Evolutionary conservation across 2,329 filamentous ascomycete genomes (phyloP).

Genomic region (Penicillium sp.): DNA sequence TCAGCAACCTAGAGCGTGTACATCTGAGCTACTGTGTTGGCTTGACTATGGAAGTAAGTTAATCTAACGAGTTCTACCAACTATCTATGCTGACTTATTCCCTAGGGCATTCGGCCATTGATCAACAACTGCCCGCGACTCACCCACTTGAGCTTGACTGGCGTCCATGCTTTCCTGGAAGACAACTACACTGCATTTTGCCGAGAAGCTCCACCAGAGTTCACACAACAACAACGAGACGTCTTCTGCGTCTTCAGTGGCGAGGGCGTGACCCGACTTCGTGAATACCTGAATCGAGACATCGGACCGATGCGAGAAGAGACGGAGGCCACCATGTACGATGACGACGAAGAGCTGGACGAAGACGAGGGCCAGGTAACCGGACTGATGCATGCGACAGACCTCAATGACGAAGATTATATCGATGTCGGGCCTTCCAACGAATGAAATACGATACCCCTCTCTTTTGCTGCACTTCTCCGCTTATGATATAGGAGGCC

Average conservation of each 20-base stretch:
- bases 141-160: constrained; percentile 91
- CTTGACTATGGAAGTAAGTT: constrained; percentile 72
- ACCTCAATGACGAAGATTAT: constrained; percentile 43
- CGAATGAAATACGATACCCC: constrained; percentile 36
- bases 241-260: constrained; percentile 98
- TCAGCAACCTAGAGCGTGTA: constrained; percentile 79
- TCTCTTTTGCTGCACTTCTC: constrained; percentile 11
- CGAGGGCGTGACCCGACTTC: constrained; percentile 72
- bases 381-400: constrained; percentile 43
- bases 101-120: constrained; percentile 80
- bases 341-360: constrained; percentile 45
- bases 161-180: constrained; percentile 84
- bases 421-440: constrained; percentile 37
- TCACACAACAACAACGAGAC: constrained; percentile 89
- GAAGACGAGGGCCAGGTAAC: constrained; percentile 44
- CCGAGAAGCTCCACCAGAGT: constrained; percentile 81
- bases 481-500: constrained; percentile 16
- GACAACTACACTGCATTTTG: constrained; percentile 84
- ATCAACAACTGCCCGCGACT: constrained; percentile 89
- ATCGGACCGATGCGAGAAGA: constrained; percentile 31
- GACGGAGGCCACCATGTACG: constrained; percentile 44
- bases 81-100: constrained; percentile 1
- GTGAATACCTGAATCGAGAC: constrained; percentile 68
- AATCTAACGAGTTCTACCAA: background rate
- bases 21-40: constrained; percentile 94